Evolutionary conservation across 2,329 filamentous ascomycete genomes (phyloP), one percentile per base, ranked within the genome.

Genomic region (Ceratocystiopsis minuta): DNA sequence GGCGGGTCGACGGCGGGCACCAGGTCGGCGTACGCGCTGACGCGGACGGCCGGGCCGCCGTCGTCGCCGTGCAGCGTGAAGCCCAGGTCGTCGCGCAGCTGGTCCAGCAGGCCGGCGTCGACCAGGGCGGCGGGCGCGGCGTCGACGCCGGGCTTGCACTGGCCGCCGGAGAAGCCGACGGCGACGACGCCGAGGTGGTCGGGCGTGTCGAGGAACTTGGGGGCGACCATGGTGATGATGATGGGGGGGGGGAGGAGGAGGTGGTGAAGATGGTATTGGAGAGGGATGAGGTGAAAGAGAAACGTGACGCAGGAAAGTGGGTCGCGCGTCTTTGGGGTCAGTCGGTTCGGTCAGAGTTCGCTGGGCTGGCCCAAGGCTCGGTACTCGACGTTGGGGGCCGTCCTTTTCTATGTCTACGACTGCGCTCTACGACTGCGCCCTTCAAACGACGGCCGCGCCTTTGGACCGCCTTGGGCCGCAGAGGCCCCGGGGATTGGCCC

Each of bases 131-230:
- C 77, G 31, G 90, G 90, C 7, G 82, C 90, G 15, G 81, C 83
- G 57, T 96, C 90, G 50, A 95, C 88, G 51, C 90, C 90, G 35
- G 78, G 68, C 64, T 96, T 95, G 65, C 79, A 79, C 84, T 92
- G 54, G 44, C 90, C 90, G 50, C 88, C 88, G 42, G 86, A 93
- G 67, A 96, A 98, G 48, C 88, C 88, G 34, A 96, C 90, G 39
- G 88, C 86, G 34, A 96, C 85, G 43, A 98, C 73, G 48, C 88
- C 90, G 49, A 98, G 70, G 55, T 96, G 78, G 55, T 82, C 70
- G 31, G 77, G 73, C 55, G 78, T 70, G 49, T 78, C 68, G 52
- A 96, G 79, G 65, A 95, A 96, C 56, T 80, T 86, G 57, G 67
- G 69, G 50, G 64, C 58, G 49, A 73, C 57, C 64, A 71, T 68